Evolutionary conservation across 2,329 filamentous ascomycete species (phyloP).

Genomic region (Aspergillus neoniger): DNA sequence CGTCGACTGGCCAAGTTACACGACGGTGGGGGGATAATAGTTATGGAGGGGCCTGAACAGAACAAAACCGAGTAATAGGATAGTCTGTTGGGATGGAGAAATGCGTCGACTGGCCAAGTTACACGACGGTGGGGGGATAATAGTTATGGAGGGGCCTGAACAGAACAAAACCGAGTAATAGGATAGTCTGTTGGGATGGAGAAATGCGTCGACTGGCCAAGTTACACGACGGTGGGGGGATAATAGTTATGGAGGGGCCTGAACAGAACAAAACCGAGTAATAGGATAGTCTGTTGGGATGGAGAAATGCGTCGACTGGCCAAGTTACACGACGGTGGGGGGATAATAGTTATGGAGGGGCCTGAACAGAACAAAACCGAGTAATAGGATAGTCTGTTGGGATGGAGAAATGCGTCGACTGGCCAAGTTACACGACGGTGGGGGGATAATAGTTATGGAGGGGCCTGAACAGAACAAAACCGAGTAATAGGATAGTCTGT

Average conservation of each 20-base stretch:
- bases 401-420: not conserved
- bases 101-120: not conserved
- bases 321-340: not conserved
- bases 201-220: not conserved
- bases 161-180: not conserved
- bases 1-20: not conserved
- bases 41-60: not conserved
- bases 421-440: not conserved
- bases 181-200: too few species aligned
- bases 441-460: not conserved
- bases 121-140: not conserved
- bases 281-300: not conserved
- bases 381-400: not conserved
- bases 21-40: not conserved
- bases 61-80: not conserved
- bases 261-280: not conserved
- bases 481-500: not conserved
- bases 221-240: not conserved
- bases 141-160: not conserved
- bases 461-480: not conserved
- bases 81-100: too few species aligned
- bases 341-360: not conserved
- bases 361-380: not conserved
- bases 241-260: not conserved
- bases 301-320: not conserved